Evolutionary conservation across 2,329 filamentous ascomycete genomes (phyloP), one percentile per base, ranked within the genome.

Genomic region (Cercospora sp.): DNA sequence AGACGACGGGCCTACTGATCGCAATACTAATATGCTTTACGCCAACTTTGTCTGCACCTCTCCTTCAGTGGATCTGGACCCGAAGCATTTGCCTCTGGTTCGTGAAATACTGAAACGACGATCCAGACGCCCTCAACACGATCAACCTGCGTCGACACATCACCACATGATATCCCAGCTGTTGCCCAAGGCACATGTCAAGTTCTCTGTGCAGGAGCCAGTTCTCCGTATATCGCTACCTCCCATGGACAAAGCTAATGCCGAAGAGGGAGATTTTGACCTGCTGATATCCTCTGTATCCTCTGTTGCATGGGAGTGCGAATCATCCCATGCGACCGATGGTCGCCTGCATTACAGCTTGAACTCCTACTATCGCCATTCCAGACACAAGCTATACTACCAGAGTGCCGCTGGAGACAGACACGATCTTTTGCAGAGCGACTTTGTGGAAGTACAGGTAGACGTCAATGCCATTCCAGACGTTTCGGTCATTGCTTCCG

Each of bases 1-100:
- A 67, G 87, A 90, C 36, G 82, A 83, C 66, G 90, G 90, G 72
- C 90, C 88, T 42, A 84, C 87, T 10, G 93, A 98, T 79, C 89
- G 92, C 70, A 99, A 99, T 75, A 91, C 93, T 60, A 99, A 99
- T 77, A 95, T 99, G 45, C 84, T 99, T 16, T 97, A 97, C 77
- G 94, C 94, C 48, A 99, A 99, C 79, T 89, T 97, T 5, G 94
- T 99, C 58, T 89, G 98, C 68, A 99, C 95, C 0, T 99, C 95
- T 5, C 95, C 95, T 0, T 97, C 95, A 0, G 84, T 98, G 61
- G 95, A 99, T 78, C 84, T 99, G 36, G 92, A 97, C 77, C 94
- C 95, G 2, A 92, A 92, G 71, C 94, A 98, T 81, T 83, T 99
- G 16, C 94, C 95, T 1, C 85, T 97, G 8, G 83, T 98, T 23